phyloP scores from a whole-genome alignment of 2,329 filamentous ascomycete genomes.

The Alternaria ethzedia region DNA sequence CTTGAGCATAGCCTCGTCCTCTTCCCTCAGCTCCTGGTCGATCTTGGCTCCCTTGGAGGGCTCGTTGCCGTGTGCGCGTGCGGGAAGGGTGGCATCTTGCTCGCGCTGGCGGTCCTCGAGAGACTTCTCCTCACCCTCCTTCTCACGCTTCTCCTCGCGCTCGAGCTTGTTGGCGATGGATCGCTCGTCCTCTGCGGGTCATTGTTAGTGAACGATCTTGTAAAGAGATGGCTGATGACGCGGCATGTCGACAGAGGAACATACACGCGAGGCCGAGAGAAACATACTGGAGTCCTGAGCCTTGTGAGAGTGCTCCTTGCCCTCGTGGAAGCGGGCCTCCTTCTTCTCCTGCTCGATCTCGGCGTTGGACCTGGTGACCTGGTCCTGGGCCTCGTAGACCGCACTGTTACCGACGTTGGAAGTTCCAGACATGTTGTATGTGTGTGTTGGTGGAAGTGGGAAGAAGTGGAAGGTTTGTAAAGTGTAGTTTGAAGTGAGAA shows the following conservation, averaged over 20 bases:
- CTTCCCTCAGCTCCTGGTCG: slow-evolving; percentile 70
- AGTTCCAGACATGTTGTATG: slow-evolving; percentile 56
- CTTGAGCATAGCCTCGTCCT: slow-evolving; percentile 70
- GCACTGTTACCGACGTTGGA: slow-evolving; percentile 71
- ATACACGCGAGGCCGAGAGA: neutral
- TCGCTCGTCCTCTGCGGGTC: slow-evolving; percentile 67
- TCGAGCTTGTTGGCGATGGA: slow-evolving; percentile 74
- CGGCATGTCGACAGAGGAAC: neutral
- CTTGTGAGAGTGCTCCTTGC: slow-evolving; percentile 71
- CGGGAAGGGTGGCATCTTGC: slow-evolving; percentile 66
- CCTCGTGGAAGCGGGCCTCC: slow-evolving; percentile 72
- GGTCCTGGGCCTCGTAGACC: slow-evolving; percentile 79
- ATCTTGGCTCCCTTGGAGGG: slow-evolving; percentile 75
- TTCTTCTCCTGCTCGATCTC: slow-evolving; percentile 60
- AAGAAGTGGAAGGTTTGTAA: neutral
- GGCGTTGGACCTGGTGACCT: slow-evolving; percentile 67
- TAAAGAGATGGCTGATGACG: neutral
- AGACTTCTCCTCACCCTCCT: slow-evolving; percentile 45
- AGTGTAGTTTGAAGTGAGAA: neutral
- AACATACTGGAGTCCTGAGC: slow-evolving; percentile 73
- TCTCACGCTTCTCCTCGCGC: slow-evolving; percentile 63
- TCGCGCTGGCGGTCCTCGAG: slow-evolving; percentile 53
- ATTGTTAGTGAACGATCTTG: slow-evolving; percentile 32
- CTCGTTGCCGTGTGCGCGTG: slow-evolving; percentile 73
- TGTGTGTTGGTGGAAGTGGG: neutral